Conservation (phyloP, 169 alveolate species). For the Besnoitia besnoiti region DNA sequence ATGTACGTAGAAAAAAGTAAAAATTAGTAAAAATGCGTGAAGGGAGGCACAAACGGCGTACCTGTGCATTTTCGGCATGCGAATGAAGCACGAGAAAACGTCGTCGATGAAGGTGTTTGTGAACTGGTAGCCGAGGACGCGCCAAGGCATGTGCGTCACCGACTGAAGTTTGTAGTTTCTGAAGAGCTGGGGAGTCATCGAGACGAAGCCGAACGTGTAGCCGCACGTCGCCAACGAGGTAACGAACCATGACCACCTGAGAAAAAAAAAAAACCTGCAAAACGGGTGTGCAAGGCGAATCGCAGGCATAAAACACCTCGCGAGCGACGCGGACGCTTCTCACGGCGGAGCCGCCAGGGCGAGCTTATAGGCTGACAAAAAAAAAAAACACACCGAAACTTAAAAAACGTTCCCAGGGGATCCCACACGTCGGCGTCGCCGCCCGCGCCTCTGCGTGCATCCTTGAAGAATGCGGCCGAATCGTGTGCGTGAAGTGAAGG, state of each 20-base stretch:
- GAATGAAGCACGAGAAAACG: constrained; percentile 91
- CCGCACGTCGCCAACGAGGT: constrained; percentile 66
- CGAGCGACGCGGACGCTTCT: not conserved
- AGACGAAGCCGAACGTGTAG: constrained; percentile 73
- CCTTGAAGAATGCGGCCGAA: too few relatives aligned
- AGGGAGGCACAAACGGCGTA: too few relatives aligned
- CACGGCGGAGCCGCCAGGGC: too few relatives aligned
- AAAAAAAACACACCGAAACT: too few relatives aligned
- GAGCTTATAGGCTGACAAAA: too few relatives aligned
- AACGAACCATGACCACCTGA: constrained; percentile 63
- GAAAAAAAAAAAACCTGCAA: not conserved
- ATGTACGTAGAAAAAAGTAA: too few relatives aligned
- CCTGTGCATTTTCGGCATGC: constrained; percentile 93
- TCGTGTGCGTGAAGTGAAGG: too few relatives aligned
- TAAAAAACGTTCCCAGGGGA: too few relatives aligned
- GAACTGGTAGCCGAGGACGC: constrained; percentile 91
- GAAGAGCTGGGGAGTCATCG: constrained; percentile 91
- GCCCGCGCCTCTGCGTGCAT: too few relatives aligned
- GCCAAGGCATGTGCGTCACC: constrained; percentile 99
- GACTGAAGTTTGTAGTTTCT: constrained; percentile 96
- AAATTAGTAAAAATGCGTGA: too few relatives aligned
- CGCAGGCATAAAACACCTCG: not conserved
- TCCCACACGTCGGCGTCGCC: too few relatives aligned
- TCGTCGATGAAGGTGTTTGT: constrained; percentile 95
- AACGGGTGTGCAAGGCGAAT: too few relatives aligned